Base-by-base conservation (phyloP, 2,329 filamentous ascomycete genomes). In the Calonectria crousiana region DNA sequence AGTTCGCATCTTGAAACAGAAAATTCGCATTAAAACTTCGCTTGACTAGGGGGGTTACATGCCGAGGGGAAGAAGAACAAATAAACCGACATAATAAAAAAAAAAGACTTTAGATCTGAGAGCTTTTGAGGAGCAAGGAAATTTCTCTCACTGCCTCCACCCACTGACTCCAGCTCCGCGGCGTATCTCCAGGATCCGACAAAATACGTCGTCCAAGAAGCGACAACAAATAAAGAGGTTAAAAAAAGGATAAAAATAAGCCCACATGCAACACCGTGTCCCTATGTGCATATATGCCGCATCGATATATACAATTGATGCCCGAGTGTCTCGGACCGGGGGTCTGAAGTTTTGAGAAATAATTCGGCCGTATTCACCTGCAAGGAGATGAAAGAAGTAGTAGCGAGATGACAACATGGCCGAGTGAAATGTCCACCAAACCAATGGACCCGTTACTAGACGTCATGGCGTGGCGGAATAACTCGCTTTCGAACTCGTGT, bases 261-360 rank as follows among this genome's bases (percentile, higher is more conserved):
- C 67, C 72, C 72, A 75, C 74, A 60, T 68, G 67, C 51, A 81
- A 79, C 79, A 80, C 79, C 79, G 36, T 74, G 49, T 76, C 79
- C 79, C 77, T 80, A 81, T 78, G 79, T 79, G 79, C 79, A 76
- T 76, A 79, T 74, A 72, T 77, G 74, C 74, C 73, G 79, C 78
- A 81, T 73, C 70, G 76, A 75, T 81, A 81, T 81, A 68, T 81
- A 81, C 79, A 81, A 67, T 76, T 74, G 78, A 80, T 65, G 28
- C 53, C 64, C 32, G 66, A 68, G 64, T 36, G 47, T 70, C 56
- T 69, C 60, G 28, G 41, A 71, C 47, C 53, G 36, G 26, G 49
- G 47, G 53, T 53, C 30, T 69, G 69, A 47, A 60, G 28, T 38
- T 65, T 65, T 28, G 38, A 67, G 62, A 73, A 71, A 52, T 68